phyloP scores from a whole-genome alignment of 1,139 yeast genomes.

The Geotrichum fermentans region DNA sequence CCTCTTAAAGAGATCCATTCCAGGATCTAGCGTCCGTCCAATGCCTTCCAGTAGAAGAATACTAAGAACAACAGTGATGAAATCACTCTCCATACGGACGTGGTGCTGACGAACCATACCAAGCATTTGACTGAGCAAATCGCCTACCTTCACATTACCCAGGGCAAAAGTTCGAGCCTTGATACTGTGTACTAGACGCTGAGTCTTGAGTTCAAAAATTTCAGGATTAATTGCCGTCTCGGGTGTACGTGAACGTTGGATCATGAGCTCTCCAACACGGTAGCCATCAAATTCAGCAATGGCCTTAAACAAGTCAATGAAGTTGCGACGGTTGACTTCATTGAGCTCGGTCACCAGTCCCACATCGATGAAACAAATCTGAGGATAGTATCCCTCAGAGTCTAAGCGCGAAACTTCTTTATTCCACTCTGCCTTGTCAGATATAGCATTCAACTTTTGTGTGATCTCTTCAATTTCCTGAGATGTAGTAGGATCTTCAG shows the following conservation, averaged over 20 bases:
- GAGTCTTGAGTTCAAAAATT: conserved; percentile 81
- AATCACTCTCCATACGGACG: conserved; percentile 96
- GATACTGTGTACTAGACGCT: conserved; percentile 71
- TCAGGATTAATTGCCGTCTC: conserved; percentile 83
- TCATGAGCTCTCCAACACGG: conserved; percentile 90
- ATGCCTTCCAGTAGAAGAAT: conserved; percentile 86
- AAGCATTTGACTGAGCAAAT: conserved; percentile 77
- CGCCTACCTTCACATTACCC: conserved; percentile 91
- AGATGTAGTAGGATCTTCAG: conserved; percentile 24
- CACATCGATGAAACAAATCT: conserved; percentile 84
- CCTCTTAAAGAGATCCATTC: conserved; percentile 83
- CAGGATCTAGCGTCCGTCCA: conserved; percentile 90
- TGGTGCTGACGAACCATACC: conserved; percentile 91
- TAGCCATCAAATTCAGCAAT: conserved; percentile 91
- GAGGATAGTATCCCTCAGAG: conserved; percentile 70
- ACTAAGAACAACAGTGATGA: conserved; percentile 88
- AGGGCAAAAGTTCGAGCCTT: conserved; percentile 85
- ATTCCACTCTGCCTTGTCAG: conserved; percentile 47
- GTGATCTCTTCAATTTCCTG: conserved; percentile 28
- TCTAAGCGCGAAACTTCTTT: conserved; percentile 47
- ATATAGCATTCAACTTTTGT: conserved; percentile 36
- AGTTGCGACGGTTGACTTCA: conserved; percentile 69
- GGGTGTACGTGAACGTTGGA: conserved; percentile 90
- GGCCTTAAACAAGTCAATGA: conserved; percentile 83
- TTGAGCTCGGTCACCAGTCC: conserved; percentile 90